A percentile compares a stretch with the other conserved stretches of the same genome.
Conservation (phyloP, 1,284 basidiomycete species). For the Ustilago sp. region DNA sequence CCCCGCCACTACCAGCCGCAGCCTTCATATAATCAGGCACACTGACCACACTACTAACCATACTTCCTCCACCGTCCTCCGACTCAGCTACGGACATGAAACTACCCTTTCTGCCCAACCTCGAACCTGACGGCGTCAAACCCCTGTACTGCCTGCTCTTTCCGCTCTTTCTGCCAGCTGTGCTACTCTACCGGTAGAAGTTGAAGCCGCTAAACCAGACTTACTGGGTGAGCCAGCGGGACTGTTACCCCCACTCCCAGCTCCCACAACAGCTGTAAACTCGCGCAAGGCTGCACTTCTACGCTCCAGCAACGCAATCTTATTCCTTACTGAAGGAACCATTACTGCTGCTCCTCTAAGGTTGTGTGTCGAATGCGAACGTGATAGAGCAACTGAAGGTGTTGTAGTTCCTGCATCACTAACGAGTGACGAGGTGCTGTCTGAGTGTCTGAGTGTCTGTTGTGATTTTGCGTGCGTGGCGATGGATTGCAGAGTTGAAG, state of each 20-base stretch:
- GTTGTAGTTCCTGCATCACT: conserved; percentile 10
- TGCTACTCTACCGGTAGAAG: conserved; percentile 15
- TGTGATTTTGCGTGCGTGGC: background rate
- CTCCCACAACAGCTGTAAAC: conserved; percentile 24
- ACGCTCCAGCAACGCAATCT: conserved; percentile 63
- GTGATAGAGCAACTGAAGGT: conserved; percentile 9
- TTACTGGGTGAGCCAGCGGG: conserved; percentile 11
- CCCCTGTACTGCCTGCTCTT: conserved; percentile 7
- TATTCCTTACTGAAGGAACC: conserved; percentile 63
- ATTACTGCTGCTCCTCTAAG: conserved; percentile 50
- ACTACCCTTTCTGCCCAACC: conserved; percentile 41
- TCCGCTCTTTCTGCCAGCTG: conserved; percentile 21
- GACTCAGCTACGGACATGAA: conserved; percentile 23
- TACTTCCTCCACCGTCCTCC: conserved; percentile 23
- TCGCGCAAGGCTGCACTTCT: conserved; percentile 45
- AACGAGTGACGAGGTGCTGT: conserved; percentile 41
- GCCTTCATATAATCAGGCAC: conserved; percentile 52
- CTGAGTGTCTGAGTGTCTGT: conserved; percentile 36
- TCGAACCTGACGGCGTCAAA: conserved; percentile 9
- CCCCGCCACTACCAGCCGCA: background rate
- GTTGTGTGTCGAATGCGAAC: conserved; percentile 50
- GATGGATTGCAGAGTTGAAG: conserved; percentile 31
- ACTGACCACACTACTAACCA: conserved; percentile 25
- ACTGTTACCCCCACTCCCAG: conserved; percentile 7
- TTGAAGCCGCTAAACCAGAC: background rate